These are phyloP conservation scores for Neostapfia colusana DNA, from an alignment of 176 grass and related monocot genomes.

Conservation along the genomic window DNA sequence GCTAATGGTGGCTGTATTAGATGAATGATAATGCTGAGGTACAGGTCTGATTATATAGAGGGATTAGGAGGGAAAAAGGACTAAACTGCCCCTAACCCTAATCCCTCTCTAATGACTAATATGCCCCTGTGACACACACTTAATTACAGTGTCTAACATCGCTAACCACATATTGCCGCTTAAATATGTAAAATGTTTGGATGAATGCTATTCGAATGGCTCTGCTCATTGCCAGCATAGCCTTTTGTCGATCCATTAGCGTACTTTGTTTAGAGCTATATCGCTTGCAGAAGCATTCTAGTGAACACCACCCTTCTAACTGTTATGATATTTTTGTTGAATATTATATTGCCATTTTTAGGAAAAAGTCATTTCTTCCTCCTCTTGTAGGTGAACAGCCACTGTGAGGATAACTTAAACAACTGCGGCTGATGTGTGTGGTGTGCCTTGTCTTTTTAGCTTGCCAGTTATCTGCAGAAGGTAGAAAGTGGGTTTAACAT, in stretches of 20 bases:
- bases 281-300: neutral
- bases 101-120: no score
- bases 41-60: no score
- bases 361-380: neutral
- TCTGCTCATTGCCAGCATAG: neutral
- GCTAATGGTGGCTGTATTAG: no score
- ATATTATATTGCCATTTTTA: neutral
- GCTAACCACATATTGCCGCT: neutral
- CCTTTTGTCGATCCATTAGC: neutral
- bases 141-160: no score
- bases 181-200: neutral
- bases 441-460: neutral
- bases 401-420: slow-evolving; percentile 3
- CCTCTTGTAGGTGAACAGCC: slow-evolving; percentile 30
- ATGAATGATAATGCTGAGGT: no score
- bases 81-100: no score
- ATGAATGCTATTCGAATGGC: neutral
- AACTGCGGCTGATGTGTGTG: neutral
- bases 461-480: slow-evolving; percentile 17
- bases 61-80: no score
- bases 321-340: neutral
- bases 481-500: slow-evolving; percentile 12
- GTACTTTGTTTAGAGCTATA: neutral
- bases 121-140: no score
- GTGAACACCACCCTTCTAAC: slow-evolving; percentile 1